Evolutionary conservation across 805 yeast genomes (phyloP), one percentile per base, ranked within the genome.

Genomic region (Maudiozyma bulderi): DNA sequence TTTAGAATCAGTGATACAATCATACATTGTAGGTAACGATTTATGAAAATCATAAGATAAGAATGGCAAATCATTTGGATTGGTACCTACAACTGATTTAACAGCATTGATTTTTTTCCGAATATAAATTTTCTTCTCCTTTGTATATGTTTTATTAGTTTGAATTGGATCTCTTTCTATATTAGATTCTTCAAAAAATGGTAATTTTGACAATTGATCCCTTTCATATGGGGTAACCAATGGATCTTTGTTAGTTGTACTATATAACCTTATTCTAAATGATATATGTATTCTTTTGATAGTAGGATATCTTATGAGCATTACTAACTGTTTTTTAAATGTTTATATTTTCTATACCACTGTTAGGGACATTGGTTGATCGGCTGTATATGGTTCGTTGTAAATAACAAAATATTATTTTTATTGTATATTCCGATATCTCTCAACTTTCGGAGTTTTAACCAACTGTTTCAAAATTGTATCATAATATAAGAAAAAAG

Each of bases 211-310:
- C 33, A 32, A 26, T 33, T 33, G 32, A 6, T 38, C 37, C 4
- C 15, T 6, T 8, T 48, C 64, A 80, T 56, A 82, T 72, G 59
- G 80, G 67, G 47, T 76, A 56, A 54, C 81, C 74, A 31, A 86
- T 51, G 41, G 86, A 53, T 66, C 87, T 91, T 44, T 26, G 5
- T 30, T n/a, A 41, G 5, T 11, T 13, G 14, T 10, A 11, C 14
- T 34, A 32, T 43, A 35, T n/a, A n/a, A 15, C 8, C 38, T 14
- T 11, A 3, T 14, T n/a, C 15, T 13, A 5, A 11, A 13, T 20
- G 4, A 20, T 20, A 20, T 3, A 20, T 20, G 2, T 20, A 20
- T 3, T 4, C 26, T 20, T 20, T 20, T 20, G 4, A 20, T 20
- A 20, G 26, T 20, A 4, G 26, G 26, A 4, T 20, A 20, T 20